A percentile compares a stretch with the other conserved stretches of the same genome.
Evolutionary conservation across 805 yeast species (phyloP).

Genomic region (Spathaspora boniae): DNA sequence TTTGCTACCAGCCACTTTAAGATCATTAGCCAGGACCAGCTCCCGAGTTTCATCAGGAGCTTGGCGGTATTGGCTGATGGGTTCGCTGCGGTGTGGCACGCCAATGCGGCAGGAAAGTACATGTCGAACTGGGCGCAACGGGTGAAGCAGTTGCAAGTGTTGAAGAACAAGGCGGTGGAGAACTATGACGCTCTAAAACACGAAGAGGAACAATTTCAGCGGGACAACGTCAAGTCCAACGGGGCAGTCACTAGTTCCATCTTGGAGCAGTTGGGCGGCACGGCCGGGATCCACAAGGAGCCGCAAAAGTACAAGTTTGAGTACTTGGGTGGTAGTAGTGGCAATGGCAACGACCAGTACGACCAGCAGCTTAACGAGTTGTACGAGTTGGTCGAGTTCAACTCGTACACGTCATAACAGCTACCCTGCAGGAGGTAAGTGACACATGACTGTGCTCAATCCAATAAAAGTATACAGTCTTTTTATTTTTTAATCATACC

Average conservation of each 20-base stretch:
- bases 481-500: neutral
- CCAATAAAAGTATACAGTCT: neutral
- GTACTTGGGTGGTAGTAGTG: too few relatives aligned
- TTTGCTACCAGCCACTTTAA: slow-evolving; percentile 76
- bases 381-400: slow-evolving; percentile 28
- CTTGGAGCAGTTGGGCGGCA: slow-evolving; percentile 9
- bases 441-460: too few relatives aligned
- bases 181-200: slow-evolving; percentile 22
- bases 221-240: slow-evolving; percentile 4
- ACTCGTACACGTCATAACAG: slow-evolving; percentile 24
- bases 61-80: slow-evolving; percentile 62
- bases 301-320: slow-evolving; percentile 17
- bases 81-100: slow-evolving; percentile 75
- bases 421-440: neutral
- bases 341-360: slow-evolving; percentile 6
- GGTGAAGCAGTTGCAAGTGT: slow-evolving; percentile 46
- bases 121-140: slow-evolving; percentile 68
- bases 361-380: slow-evolving; percentile 12
- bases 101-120: slow-evolving; percentile 44
- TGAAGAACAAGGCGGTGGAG: slow-evolving; percentile 26
- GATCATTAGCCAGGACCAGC: slow-evolving; percentile 54
- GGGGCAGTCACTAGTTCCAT: slow-evolving; percentile 29
- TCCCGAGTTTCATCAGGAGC: slow-evolving; percentile 65
- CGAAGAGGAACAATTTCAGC: slow-evolving; percentile 15
- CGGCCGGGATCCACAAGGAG: neutral